phyloP scores from a whole-genome alignment of 768 basidiomycete genomes.

The Tremella yokohamensis region DNA sequence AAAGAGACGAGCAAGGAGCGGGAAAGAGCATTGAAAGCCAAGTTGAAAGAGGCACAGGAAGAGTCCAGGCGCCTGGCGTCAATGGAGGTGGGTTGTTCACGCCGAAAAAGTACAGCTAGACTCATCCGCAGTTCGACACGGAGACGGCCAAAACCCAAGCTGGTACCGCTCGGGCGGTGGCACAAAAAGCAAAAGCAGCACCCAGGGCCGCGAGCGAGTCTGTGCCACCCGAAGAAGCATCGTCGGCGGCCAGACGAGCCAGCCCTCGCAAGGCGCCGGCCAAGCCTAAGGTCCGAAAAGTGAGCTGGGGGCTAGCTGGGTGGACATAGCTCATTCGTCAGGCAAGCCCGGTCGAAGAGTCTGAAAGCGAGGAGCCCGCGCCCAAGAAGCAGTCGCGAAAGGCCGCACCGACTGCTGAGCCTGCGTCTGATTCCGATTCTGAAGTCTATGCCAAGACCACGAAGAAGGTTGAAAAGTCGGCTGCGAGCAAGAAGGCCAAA shows the following conservation, averaged over 20 bases:
- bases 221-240: not conserved
- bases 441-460: slow-evolving; percentile 6
- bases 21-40: slow-evolving; percentile 33
- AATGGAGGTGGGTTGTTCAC: slow-evolving; percentile 25
- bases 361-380: slow-evolving; percentile 10
- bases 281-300: slow-evolving; percentile 15
- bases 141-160: not conserved
- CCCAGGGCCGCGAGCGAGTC: not conserved
- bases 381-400: slow-evolving; percentile 24
- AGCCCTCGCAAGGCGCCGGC: slow-evolving; percentile 7
- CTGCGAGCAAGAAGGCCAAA: slow-evolving; percentile 18
- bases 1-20: slow-evolving; percentile 28
- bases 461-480: slow-evolving; percentile 11
- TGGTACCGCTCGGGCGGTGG: not conserved
- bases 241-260: not conserved
- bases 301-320: too few relatives aligned
- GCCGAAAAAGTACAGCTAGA: not conserved
- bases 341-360: slow-evolving; percentile 20
- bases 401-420: slow-evolving; percentile 15
- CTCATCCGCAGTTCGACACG: not conserved
- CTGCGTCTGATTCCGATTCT: slow-evolving; percentile 5
- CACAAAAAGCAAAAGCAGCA: not conserved
- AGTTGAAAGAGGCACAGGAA: slow-evolving; percentile 26
- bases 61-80: slow-evolving; percentile 20
- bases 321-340: slow-evolving; percentile 10